Evolutionary conservation across 2,329 filamentous ascomycete genomes (phyloP), one percentile per base, ranked within the genome.

Genomic region (Setomelanomma holmii): DNA sequence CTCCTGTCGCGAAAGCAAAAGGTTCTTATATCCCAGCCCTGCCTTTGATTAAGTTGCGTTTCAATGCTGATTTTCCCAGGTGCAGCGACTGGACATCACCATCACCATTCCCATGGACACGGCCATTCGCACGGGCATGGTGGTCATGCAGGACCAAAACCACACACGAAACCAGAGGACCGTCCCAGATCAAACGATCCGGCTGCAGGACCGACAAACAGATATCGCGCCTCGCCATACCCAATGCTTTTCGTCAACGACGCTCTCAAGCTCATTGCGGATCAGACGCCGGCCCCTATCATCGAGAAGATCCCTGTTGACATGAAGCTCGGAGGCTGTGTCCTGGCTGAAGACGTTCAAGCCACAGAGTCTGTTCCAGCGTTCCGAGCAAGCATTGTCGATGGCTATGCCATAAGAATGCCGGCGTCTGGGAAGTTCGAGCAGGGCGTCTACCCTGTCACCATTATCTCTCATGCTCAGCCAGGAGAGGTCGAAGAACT

Each of bases 331-430:
- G 84, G 93, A 1, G 91, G 91, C 6, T 85, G 84, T 7, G 88
- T 98, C 0, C 79, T 99, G 1, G 92, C 93, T 0, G 86, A 92
- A 69, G 89, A 96, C 61, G 88, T 99, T 20, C 84, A 80, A 34
- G 91, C 95, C 0, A 77, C 78, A 4, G 93, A 97, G 71, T 86
- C 89, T 6, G 95, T 99, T 0, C 95, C 95, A 0, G 95, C 93
- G 0, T 99, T 96, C 76, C 83, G 92, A 52, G 95, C 95, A 16
- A 98, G 93, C 69, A 98, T 97, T 35, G 95, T 99, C 0, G 95
- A 99, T 73, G 95, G 95, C 1, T 99, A 99, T 69, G 95, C 95
- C 0, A 54, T 76, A 38, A 69, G 66, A 40, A 72, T 75, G 2
- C 73, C 73, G 2, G 48, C 66, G 3, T 63, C 65, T 23, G 58